These are phyloP conservation scores for Solanum habrochaites DNA, from an alignment of 257 asterid species.

Conservation along the genomic window DNA sequence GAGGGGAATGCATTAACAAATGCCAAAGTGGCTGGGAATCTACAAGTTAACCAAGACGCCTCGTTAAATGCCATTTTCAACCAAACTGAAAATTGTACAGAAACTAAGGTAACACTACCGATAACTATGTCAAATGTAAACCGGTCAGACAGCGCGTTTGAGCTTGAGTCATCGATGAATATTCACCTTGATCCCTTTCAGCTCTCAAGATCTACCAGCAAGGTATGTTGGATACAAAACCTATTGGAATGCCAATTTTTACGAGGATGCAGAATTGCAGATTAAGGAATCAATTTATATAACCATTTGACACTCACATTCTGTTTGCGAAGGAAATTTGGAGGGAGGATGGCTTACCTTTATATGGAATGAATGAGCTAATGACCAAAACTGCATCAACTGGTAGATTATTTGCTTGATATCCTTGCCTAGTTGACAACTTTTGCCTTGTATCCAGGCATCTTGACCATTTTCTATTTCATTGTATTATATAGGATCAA, in stretches of 20 bases:
- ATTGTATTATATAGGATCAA: conserved; percentile 8
- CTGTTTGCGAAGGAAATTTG: conserved; percentile 12
- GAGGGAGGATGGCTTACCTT: conserved; percentile 14
- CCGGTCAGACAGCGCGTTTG: conserved; percentile 10
- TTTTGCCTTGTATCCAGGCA: neutral
- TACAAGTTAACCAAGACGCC: conserved; percentile 14
- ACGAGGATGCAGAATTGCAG: neutral
- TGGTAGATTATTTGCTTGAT: conserved; percentile 22
- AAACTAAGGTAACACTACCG: conserved; percentile 7
- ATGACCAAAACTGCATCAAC: conserved; percentile 1
- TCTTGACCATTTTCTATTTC: neutral
- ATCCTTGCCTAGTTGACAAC: neutral
- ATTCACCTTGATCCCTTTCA: conserved; percentile 23
- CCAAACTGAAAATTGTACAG: neutral
- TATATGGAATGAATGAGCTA: conserved; percentile 7
- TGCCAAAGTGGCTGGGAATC: conserved; percentile 8
- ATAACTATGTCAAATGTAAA: conserved; percentile 14
- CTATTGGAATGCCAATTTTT: neutral
- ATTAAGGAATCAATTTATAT: neutral
- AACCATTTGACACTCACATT: neutral
- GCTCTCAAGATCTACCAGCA: conserved; percentile 6
- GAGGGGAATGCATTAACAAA: conserved; percentile 20
- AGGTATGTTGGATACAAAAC: conserved; percentile 8
- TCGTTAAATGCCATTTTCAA: conserved; percentile 8
- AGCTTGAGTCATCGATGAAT: conserved; percentile 15